Evolutionary conservation across 352 stramenopile genomes (phyloP).

Genomic region (Pelagophyceae sp.): DNA sequence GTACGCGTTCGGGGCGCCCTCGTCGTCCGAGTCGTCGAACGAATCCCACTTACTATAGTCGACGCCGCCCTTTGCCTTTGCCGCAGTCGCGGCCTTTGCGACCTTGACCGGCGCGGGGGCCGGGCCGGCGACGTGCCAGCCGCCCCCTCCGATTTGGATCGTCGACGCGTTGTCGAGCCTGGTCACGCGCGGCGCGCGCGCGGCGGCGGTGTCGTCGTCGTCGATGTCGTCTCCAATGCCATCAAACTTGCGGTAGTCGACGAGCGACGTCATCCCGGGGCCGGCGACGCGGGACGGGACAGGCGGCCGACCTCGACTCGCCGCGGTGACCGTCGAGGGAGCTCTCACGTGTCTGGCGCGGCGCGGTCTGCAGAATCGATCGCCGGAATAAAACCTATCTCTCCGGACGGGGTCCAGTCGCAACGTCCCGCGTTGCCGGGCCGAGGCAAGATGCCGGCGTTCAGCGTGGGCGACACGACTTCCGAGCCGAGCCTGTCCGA

Average conservation of each 20-base stretch:
- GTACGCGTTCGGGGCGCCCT: slow-evolving; percentile 5
- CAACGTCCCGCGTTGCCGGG: too few relatives aligned
- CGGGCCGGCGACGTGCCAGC: background rate
- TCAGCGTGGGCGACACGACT: too few relatives aligned
- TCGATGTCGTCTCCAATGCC: background rate
- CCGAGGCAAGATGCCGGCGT: too few relatives aligned
- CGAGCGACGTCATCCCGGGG: too few relatives aligned
- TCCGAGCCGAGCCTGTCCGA: too few relatives aligned
- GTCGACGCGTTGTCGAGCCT: background rate
- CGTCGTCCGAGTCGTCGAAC: slow-evolving; percentile 5
- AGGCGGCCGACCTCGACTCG: too few relatives aligned
- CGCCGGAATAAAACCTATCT: too few relatives aligned
- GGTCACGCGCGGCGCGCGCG: background rate
- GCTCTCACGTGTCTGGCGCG: too few relatives aligned
- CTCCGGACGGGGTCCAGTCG: too few relatives aligned
- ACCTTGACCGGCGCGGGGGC: background rate
- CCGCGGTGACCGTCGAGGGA: too few relatives aligned
- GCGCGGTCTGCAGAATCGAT: too few relatives aligned
- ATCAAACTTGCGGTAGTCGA: background rate
- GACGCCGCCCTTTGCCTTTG: background rate
- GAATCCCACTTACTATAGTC: background rate
- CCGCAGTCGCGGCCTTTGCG: background rate
- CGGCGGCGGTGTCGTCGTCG: background rate
- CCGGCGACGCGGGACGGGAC: too few relatives aligned
- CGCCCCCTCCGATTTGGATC: background rate